Conservation (phyloP, 1,284 basidiomycete genomes). For the Austroboletus rostrupii region DNA sequence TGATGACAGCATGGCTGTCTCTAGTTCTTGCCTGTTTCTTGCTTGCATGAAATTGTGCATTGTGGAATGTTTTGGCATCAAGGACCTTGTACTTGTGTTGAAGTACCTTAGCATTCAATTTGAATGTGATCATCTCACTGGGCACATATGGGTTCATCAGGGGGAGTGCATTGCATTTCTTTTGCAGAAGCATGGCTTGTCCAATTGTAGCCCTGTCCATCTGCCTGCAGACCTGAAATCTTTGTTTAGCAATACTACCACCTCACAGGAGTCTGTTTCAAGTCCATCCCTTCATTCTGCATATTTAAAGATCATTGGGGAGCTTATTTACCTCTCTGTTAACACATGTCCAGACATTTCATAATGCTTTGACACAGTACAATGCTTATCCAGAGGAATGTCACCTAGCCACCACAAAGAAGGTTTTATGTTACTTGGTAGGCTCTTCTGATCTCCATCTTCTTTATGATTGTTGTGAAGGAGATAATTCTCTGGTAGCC, state of each 20-base stretch:
- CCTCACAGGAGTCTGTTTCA: background rate
- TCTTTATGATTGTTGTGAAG: too few relatives aligned
- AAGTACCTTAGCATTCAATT: slow-evolving; percentile 2
- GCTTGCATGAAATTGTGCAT: background rate
- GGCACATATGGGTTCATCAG: background rate
- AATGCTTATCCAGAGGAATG: background rate
- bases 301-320: background rate
- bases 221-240: background rate
- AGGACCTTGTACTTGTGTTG: background rate
- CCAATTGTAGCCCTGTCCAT: background rate
- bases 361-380: background rate
- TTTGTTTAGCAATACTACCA: background rate
- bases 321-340: slow-evolving; percentile 1
- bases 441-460: too few relatives aligned
- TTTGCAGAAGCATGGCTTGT: background rate
- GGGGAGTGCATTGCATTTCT: background rate
- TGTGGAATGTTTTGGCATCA: background rate
- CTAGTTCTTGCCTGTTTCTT: background rate
- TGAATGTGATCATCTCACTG: background rate
- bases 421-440: too few relatives aligned
- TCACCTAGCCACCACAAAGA: background rate
- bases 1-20: background rate
- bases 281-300: background rate
- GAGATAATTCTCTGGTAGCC: too few relatives aligned
- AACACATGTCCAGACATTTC: background rate